Base-by-base conservation (phyloP, 1,139 yeast genomes). In the Hyphopichia fennica region DNA sequence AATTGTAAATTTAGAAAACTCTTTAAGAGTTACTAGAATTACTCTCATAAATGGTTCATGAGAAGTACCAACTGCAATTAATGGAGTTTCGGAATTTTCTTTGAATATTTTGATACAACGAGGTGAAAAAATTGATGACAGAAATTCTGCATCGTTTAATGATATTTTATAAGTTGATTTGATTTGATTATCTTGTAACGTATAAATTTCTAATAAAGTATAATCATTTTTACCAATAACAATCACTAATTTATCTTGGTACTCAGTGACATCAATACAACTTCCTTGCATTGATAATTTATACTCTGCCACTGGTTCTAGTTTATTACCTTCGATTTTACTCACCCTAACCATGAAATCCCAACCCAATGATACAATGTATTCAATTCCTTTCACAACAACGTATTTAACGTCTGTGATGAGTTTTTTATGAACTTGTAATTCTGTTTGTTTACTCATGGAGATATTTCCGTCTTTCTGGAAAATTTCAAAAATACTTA, bases 21-120 rank as follows among this genome's bases (percentile, higher is more conserved):
- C 56, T 1, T 78, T 78, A n/a, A 79, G 47, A 17, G 68, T 53
- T 0, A 80, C 70, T 0, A 82, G 58, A 2, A 87, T 71, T 10
- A 86, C 53, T 47, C 95, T 63, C 87, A 86, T 81, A 53, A 72
- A 84, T 2, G 96, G 96, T 23, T 79, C 77, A 51, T 87, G 93
- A 1, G 90, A 82, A 0, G 96, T 87, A 0, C 82, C 88, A 1
- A 82, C 74, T 0, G 80, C 79, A 16, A 81, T 50, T 45, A 68
- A 50, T 8, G 72, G 69, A 4, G 54, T 45, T 3, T 53, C 42
- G 10, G 27, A 39, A 4, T 41, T 44, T 13, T 45, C 41, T 5
- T 58, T 17, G 13, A 27, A 75, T 53, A 4, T 38, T 13, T 69
- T 53, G 34, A 83, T 62, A 34, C 67, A 63, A 62, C 82, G 69